Percentiles rank a stretch among this genome's conserved stretches.
These are phyloP conservation scores for Nakazawaea holstii DNA, from an alignment of 805 yeast genomes.

Conservation along the genomic window DNA sequence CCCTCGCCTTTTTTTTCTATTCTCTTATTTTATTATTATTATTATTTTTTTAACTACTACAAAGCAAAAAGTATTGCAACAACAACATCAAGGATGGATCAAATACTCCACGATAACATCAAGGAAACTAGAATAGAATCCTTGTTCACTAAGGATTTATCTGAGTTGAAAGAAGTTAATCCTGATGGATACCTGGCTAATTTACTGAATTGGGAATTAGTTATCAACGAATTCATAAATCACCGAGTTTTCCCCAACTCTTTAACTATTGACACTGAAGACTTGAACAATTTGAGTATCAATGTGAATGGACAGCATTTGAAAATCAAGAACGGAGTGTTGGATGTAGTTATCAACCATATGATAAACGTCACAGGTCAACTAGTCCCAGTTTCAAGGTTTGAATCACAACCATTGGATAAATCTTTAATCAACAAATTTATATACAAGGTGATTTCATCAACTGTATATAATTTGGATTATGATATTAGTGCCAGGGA, in stretches of 20 bases:
- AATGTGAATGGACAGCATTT: neutral
- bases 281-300: neutral
- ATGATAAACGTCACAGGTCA: slow-evolving; percentile 4
- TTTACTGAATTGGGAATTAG: slow-evolving; percentile 5
- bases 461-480: neutral
- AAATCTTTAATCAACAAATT: neutral
- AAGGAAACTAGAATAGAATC: slow-evolving; percentile 8
- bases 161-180: slow-evolving; percentile 6
- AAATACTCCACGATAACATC: neutral
- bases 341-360: slow-evolving; percentile 5
- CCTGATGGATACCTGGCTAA: slow-evolving; percentile 9
- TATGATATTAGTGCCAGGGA: neutral
- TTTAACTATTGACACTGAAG: neutral
- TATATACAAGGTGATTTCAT: neutral
- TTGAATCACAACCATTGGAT: slow-evolving; percentile 1
- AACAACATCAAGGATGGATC: neutral
- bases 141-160: slow-evolving; percentile 3
- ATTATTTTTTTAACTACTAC: too few species aligned
- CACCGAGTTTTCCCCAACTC: neutral
- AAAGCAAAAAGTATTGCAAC: neutral
- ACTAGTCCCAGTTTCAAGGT: neutral
- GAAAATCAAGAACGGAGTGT: neutral
- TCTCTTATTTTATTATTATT: too few species aligned
- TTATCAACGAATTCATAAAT: neutral
- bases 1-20: neutral